Base-by-base conservation (phyloP, 192 early-diverging fungal genomes). In the Ambispora gerdemannii region DNA sequence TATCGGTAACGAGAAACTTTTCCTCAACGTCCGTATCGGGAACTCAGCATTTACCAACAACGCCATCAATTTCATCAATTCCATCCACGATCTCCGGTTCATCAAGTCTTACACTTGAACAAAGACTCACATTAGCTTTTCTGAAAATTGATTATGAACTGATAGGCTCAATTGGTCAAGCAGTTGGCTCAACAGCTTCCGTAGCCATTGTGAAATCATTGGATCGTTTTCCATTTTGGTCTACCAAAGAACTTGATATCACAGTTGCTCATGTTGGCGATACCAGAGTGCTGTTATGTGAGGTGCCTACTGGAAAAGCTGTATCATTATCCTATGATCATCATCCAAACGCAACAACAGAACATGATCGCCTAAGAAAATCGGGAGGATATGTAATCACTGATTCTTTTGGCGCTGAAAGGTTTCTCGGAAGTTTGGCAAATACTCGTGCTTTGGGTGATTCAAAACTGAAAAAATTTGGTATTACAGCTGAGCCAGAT, bases 351-450 rank as follows among this genome's bases (percentile, higher is more conserved):
- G 83, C 87, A 28, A 72, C 74, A 6, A 73, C 67, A 20, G 90
- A 87, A 67, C 72, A 76, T 71, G 88, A 89, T 24, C 77, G 90
- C 30, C 81, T 91, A 58, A 82, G 86, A 52, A 83, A 81, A 34
- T 86, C 86, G 72, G 90, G 87, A 2, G 88, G 87, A 0, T 91
- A 86, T 74, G 83, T 91, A 28, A 89, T 82, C 20, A 86, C 88
- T 22, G 90, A 91, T 74, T 91, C 90, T 3, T 91, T 86, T 78
- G 90, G 90, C 50, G 86, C 88, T 72, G 87, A 89, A 67, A 80
- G 86, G 49, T 83, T 86, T 17, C 75, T 91, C 76, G 90, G 88
- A 0, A 75, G 75, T 33, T 72, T 91, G 30, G 88, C 88, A 6
- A 88, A 81, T 30, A 88, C 86, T 28, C 80, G 90, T 15, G 84